Evolutionary conservation across 2,329 filamentous ascomycete species (phyloP).

Genomic region (Parastagonospora avenae): DNA sequence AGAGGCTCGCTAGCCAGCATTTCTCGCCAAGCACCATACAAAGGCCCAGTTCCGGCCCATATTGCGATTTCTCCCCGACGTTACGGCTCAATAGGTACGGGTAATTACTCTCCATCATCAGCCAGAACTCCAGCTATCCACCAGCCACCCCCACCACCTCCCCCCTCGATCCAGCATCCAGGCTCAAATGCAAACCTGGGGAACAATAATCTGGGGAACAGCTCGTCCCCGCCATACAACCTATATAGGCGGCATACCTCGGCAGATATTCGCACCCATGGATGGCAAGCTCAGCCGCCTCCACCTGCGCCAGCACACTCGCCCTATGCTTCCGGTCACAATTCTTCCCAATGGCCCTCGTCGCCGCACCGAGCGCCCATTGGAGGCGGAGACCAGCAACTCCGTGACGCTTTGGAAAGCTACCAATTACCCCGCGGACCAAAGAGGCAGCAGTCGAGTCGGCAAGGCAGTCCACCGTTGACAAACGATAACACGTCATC

Average conservation of each 20-base stretch:
- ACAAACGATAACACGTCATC: conserved; percentile 56
- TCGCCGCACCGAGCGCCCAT: conserved; percentile 61
- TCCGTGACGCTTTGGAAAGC: conserved; percentile 69
- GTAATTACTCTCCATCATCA: conserved; percentile 71
- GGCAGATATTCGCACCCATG: conserved; percentile 80
- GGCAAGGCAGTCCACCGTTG: conserved; percentile 61
- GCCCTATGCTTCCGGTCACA: conserved; percentile 69
- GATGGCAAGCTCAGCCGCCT: conserved; percentile 65
- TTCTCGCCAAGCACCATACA: conserved; percentile 69
- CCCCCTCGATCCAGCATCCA: conserved; percentile 67
- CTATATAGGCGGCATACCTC: conserved; percentile 87
- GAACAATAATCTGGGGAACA: conserved; percentile 48
- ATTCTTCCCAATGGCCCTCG: conserved; percentile 68
- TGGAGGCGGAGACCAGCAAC: conserved; percentile 68
- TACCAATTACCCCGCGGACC: conserved; percentile 67
- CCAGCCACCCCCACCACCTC: conserved; percentile 63
- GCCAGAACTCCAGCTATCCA: conserved; percentile 73
- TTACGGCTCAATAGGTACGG: conserved; percentile 84
- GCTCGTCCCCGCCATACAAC: conserved; percentile 64
- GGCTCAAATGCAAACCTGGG: conserved; percentile 58
- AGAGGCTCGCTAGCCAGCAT: conserved; percentile 64
- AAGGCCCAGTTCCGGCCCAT: conserved; percentile 80
- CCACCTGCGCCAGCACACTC: conserved; percentile 58
- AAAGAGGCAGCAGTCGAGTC: conserved; percentile 55
- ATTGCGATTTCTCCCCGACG: conserved; percentile 78